phyloP scores from a whole-genome alignment of 2,329 filamentous ascomycete genomes.

The Alternaria burnsii region DNA sequence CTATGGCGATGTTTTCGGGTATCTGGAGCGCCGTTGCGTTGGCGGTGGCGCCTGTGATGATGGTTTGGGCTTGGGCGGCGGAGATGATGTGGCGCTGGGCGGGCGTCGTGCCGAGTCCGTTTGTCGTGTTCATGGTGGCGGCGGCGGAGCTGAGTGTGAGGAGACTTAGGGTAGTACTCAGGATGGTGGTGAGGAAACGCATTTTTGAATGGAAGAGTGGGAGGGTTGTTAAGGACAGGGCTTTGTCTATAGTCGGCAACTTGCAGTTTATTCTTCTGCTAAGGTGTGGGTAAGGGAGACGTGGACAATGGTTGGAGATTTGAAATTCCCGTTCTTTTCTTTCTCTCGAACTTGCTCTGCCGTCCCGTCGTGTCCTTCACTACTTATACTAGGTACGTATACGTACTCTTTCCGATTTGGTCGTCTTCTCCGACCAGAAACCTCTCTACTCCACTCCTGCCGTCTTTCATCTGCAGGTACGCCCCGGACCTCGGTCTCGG shows the following conservation, averaged over 20 bases:
- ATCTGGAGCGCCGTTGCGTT: constrained; percentile 36
- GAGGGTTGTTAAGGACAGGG: not conserved
- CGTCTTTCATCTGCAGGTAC: constrained; percentile 1
- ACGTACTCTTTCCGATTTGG: not conserved
- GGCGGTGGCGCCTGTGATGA: constrained; percentile 29
- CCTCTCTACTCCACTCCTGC: not conserved
- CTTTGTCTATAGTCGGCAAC: not conserved
- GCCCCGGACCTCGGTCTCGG: not conserved
- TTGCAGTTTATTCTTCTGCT: not conserved
- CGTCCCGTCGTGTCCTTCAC: not conserved
- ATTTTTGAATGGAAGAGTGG: not conserved
- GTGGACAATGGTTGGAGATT: not conserved
- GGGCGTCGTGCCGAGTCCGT: constrained; percentile 34
- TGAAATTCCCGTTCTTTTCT: not conserved
- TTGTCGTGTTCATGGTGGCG: constrained; percentile 32
- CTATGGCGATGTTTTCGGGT: constrained; percentile 41
- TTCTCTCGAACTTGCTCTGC: not conserved
- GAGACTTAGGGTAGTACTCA: constrained; percentile 9
- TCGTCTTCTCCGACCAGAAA: not conserved
- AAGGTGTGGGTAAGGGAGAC: not conserved
- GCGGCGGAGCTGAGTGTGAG: constrained; percentile 17
- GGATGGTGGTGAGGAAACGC: constrained; percentile 5
- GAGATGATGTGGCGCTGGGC: constrained; percentile 29
- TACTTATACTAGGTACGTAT: constrained; percentile 1
- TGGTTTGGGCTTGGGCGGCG: constrained; percentile 33